phyloP scores from a whole-genome alignment of 2,329 filamentous ascomycete genomes.

The Pseudopyrenochaeta lycopersici region DNA sequence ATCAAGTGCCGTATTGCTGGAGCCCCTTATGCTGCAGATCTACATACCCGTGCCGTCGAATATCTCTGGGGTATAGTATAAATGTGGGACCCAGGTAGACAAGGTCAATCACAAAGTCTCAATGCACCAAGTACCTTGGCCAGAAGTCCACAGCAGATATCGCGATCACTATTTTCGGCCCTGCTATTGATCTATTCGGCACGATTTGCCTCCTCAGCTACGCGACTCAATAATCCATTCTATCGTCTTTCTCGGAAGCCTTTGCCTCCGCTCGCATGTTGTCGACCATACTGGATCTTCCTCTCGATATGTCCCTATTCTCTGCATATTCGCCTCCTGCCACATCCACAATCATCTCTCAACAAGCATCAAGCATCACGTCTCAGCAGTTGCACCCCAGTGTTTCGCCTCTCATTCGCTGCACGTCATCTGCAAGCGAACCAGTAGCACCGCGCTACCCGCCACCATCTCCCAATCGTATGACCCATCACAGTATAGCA shows the following conservation, averaged over 20 bases:
- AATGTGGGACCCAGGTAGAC: too few relatives aligned
- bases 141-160: too few relatives aligned
- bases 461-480: constrained; percentile 35
- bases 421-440: constrained; percentile 32
- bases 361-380: constrained; percentile 13
- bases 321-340: constrained; percentile 29
- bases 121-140: too few relatives aligned
- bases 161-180: too few relatives aligned
- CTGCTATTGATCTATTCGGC: too few relatives aligned
- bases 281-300: background rate
- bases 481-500: constrained; percentile 28
- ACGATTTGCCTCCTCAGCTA: too few relatives aligned
- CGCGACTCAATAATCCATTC: too few relatives aligned
- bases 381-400: constrained; percentile 20
- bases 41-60: too few relatives aligned
- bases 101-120: too few relatives aligned
- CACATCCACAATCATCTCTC: constrained; percentile 16
- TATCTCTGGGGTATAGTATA: too few relatives aligned
- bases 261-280: background rate
- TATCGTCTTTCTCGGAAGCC: background rate
- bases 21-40: too few relatives aligned
- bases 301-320: constrained; percentile 26
- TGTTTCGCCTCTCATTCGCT: constrained; percentile 35
- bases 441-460: constrained; percentile 33
- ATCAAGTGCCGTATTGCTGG: too few relatives aligned